Conservation (phyloP, 306 rosid genomes). For the Vigna radiata region DNA sequence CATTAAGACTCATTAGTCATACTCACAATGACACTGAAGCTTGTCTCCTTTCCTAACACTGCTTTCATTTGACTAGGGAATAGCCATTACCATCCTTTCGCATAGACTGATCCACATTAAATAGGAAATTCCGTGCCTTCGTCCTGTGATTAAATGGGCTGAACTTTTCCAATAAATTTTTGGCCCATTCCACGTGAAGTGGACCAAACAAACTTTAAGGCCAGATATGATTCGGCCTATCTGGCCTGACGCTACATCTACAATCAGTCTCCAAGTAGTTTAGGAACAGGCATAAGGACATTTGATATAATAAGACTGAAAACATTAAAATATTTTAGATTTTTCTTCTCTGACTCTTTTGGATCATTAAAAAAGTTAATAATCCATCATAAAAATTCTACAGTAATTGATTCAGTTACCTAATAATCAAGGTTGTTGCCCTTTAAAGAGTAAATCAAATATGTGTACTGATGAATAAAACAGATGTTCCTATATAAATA, state of each 20-base stretch:
- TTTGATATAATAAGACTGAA: neutral
- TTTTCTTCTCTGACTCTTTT: neutral
- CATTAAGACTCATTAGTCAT: neutral
- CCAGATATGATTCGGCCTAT: neutral
- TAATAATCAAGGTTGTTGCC: neutral
- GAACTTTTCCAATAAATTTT: neutral
- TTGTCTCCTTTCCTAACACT: neutral
- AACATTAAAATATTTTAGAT: neutral
- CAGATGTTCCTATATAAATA: neutral
- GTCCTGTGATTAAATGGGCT: neutral
- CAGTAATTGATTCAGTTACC: neutral
- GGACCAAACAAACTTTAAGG: neutral
- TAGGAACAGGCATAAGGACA: neutral
- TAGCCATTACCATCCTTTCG: neutral
- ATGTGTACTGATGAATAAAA: neutral
- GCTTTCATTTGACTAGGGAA: too few species aligned
- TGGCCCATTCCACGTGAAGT: constrained; percentile 4
- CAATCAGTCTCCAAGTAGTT: neutral
- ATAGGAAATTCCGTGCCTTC: neutral
- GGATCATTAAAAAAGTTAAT: neutral
- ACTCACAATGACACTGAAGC: neutral
- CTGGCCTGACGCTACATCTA: neutral
- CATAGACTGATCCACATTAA: neutral
- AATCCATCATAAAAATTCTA: neutral
- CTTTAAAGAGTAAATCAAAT: too few species aligned